Evolutionary conservation across 371 early-diverging fungal species (phyloP), one percentile per base, ranked within the genome.

Genomic region (Amoeboaphelidium occidentale): DNA sequence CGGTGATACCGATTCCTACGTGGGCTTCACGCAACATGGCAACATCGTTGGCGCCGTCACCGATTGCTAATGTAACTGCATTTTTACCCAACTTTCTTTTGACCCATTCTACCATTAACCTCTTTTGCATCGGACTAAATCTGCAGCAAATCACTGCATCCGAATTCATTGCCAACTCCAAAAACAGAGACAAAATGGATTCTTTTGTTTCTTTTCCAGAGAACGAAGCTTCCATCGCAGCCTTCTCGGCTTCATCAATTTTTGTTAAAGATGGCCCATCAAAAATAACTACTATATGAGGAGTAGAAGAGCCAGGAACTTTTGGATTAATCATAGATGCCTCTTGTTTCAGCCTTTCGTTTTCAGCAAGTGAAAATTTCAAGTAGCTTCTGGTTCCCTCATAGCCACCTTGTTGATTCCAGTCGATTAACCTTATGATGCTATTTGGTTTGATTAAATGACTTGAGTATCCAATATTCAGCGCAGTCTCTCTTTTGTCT

Each of bases 1-100:
- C 79, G 12, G 64, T 56, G 42, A 79, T 77, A 6, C 79, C 79
- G 23, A 79, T 65, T 17, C 79, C 77, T n/a, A 79, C 58, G 53
- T 64, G 49, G 3, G 68, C 58, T 42, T 58, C 59, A 57, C 86
- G 85, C 52, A 97, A 85, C 97, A 96, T 96, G 2, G 78, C 74
- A 41, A 96, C 87, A 63, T 96, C 97, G 66, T 96, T 96, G 42
- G 86, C 92, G 22, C 97, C 97, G 62, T 96, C 97, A 28, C 97
- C 97, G 51, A 96, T 87, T 10, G 86, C 82, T 48, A 90, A 63
- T 47, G 89, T 76, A 49, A 85, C 74, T 32, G 73, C 71, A 28
- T 64, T 17, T 39, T 22, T 44, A 20, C 23, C 14, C 25, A 55
- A 51, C 25, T 27, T n/a, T 22, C 49, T 23, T 22, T 47, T 49